Evolutionary conservation across 495 filamentous ascomycete species (phyloP), one percentile per base, ranked within the genome.

Genomic region (Hypoxylon cercidicola): DNA sequence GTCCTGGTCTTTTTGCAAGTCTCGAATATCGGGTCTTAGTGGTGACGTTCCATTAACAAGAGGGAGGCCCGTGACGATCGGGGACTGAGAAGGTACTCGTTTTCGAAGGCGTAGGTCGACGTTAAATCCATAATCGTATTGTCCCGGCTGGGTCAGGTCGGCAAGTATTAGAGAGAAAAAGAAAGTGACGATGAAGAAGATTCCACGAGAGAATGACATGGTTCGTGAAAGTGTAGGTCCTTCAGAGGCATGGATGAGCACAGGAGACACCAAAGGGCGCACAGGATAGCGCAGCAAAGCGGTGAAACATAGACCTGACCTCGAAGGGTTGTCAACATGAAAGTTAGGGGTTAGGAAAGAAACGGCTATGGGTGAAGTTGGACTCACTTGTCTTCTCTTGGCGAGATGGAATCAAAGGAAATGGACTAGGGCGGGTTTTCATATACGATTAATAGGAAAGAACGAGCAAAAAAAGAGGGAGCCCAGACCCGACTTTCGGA

Each of bases 1-100:
- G 49, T 87, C 84, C 3, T 71, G 37, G 60, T 88, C 79, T 50
- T 84, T 73, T 69, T 89, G 75, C 18, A 89, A 64, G 39, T 88
- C 71, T 30, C 85, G 75, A 50, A 89, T 84, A 68, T 89, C 87
- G 15, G 54, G 68, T 52, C 78, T 69, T 28, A 68, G 32, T 30
- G 63, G 74, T 16, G 52, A 30, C 20, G 62, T 49, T 15, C 75
- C 75, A 62, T 70, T 52, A 19, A 72, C 41, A 19, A 62, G 69
- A 30, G 66, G 64, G 25, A 60, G 60, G 47, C 71, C 64, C 28
- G 62, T 55, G n/a, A 70, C 64, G 43, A 72, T 61, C 37, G 54
- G 25, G 46, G 73, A 73, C n/a, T 73, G 72, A 41, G 49, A 21
- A 45, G 66, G 67, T 2, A 55, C 64, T 21, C 70, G 39, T 46